Conservation (phyloP, 495 filamentous ascomycete genomes). For the Apodospora peruviana region DNA sequence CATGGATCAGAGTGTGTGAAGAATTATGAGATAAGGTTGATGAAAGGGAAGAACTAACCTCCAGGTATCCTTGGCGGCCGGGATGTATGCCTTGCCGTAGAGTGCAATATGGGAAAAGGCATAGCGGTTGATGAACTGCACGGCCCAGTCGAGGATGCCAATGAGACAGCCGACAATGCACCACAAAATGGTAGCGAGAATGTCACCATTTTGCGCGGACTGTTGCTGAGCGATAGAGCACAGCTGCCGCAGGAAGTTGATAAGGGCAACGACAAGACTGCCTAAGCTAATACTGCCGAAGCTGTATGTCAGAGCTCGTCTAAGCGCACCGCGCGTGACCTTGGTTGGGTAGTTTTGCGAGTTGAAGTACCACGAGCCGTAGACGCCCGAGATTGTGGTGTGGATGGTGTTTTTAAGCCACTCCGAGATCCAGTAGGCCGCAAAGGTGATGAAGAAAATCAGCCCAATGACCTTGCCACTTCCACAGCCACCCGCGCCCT, state of each 20-base stretch:
- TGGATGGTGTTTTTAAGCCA: constrained; percentile 91
- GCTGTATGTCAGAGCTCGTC: constrained; percentile 75
- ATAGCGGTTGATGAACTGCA: constrained; percentile 74
- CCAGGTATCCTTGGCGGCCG: constrained; percentile 84
- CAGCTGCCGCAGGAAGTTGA: constrained; percentile 74
- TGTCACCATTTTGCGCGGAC: constrained; percentile 61
- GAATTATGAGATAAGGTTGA: neutral
- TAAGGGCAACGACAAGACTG: constrained; percentile 77
- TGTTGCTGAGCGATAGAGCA: constrained; percentile 66
- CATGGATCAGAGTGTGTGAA: neutral
- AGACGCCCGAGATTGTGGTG: constrained; percentile 79
- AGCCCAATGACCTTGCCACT: constrained; percentile 74
- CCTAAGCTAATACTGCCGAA: constrained; percentile 88
- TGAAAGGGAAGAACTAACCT: constrained; percentile 30
- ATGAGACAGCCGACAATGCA: constrained; percentile 74
- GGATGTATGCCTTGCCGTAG: constrained; percentile 81
- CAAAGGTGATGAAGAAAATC: constrained; percentile 81
- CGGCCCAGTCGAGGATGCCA: constrained; percentile 74
- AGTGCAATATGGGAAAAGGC: constrained; percentile 89
- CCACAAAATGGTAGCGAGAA: constrained; percentile 59
- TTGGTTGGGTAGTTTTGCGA: constrained; percentile 63
- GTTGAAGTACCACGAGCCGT: constrained; percentile 90
- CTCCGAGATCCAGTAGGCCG: constrained; percentile 87
- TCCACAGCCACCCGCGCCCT: constrained; percentile 62
- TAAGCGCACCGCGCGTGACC: constrained; percentile 72